Percentiles rank a stretch among this genome's conserved stretches.
Evolutionary conservation across 1,139 yeast species (phyloP).

Genomic region (Candida glucosophila): DNA sequence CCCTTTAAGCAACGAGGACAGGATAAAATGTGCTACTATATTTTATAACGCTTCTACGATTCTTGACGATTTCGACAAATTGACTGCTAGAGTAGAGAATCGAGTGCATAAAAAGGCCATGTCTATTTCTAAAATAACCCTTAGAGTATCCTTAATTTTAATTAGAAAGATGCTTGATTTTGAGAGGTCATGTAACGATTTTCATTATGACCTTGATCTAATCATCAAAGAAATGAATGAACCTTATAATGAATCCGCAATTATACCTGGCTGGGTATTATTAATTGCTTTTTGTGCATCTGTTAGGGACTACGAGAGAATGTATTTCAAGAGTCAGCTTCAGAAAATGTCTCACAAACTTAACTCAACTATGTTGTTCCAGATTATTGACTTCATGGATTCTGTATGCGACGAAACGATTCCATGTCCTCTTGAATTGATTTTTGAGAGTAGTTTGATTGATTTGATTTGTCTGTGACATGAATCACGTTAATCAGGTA

Average conservation of each 20-base stretch:
- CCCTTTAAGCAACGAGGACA: constrained; percentile 3
- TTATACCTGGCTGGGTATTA: constrained; percentile 4
- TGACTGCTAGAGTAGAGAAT: constrained; percentile 1
- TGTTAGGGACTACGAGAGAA: constrained; percentile 1
- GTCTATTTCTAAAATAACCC: constrained; percentile 2
- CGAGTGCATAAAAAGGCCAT: constrained; percentile 2
- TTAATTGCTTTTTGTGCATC: constrained; percentile 3
- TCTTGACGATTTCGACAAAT: constrained; percentile 1
- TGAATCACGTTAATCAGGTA: too few species aligned
- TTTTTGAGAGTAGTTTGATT: neutral
- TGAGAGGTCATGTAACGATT: constrained; percentile 2
- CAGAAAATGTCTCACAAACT: constrained; percentile 1
- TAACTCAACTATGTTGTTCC: constrained; percentile 4
- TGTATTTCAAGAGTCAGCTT: constrained; percentile 1
- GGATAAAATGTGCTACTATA: constrained; percentile 1
- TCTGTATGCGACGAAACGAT: too few species aligned
- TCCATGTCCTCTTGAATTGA: constrained; percentile 1
- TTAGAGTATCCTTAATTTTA: constrained; percentile 2
- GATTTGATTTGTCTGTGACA: neutral
- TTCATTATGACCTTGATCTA: constrained; percentile 2
- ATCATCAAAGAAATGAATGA: constrained; percentile 3
- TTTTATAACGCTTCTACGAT: constrained; percentile 1
- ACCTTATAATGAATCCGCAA: constrained; percentile 2
- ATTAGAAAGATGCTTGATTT: constrained; percentile 3
- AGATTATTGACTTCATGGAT: constrained; percentile 3